phyloP scores from a whole-genome alignment of 1,139 yeast genomes.

The Pichia terricola region DNA sequence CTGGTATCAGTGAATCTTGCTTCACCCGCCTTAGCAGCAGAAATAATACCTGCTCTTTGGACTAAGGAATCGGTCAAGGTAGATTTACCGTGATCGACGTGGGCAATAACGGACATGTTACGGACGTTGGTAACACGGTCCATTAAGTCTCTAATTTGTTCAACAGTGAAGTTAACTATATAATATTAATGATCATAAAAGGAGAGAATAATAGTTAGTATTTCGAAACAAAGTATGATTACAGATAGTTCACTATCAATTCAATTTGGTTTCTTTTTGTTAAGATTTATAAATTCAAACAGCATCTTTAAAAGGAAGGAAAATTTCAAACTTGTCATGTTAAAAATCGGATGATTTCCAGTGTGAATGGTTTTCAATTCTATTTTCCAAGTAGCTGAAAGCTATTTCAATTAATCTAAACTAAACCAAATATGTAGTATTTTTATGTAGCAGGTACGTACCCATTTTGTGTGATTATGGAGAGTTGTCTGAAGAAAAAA shows the following conservation, averaged over 20 bases:
- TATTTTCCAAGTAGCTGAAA: too few relatives aligned
- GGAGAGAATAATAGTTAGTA: not conserved
- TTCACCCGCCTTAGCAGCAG: conserved; percentile 99
- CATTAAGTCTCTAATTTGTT: conserved; percentile 98
- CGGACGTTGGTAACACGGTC: conserved; percentile 99
- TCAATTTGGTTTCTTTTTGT: too few relatives aligned
- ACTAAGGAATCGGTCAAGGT: conserved; percentile 98
- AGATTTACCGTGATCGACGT: conserved; percentile 99
- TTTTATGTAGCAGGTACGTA: conserved; percentile 3
- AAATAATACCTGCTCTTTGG: conserved; percentile 98
- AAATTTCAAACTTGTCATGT: too few relatives aligned
- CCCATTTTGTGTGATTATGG: conserved; percentile 10
- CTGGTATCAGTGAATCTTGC: conserved; percentile 99
- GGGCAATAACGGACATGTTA: conserved; percentile 99
- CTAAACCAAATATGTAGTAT: too few relatives aligned
- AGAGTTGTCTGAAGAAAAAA: conserved; percentile 3
- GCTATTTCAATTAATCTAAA: too few relatives aligned
- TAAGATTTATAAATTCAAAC: too few relatives aligned
- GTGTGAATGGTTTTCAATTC: too few relatives aligned
- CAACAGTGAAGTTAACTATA: conserved; percentile 65
- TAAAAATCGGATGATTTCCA: too few relatives aligned
- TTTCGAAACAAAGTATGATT: not conserved
- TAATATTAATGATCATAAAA: not conserved
- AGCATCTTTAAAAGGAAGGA: too few relatives aligned
- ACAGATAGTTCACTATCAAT: too few relatives aligned